Evolutionary conservation across 1,139 yeast species (phyloP).

Genomic region (Pichia sp.): DNA sequence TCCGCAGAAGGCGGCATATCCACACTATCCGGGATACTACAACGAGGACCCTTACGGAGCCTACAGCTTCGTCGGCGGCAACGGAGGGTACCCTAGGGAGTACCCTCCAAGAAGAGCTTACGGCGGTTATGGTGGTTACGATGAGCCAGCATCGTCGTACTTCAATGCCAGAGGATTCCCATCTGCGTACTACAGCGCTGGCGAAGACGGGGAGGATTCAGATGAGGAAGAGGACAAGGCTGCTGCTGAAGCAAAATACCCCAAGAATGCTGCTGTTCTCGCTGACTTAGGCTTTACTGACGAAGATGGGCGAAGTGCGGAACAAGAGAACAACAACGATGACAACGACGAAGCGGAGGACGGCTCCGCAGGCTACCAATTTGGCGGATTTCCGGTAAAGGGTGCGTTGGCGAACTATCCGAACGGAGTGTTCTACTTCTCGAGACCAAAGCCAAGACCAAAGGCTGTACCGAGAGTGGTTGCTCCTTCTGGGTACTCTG

Average conservation of each 20-base stretch:
- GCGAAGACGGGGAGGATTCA: background rate
- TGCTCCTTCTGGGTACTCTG: background rate
- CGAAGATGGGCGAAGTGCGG: background rate
- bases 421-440: conserved; percentile 1
- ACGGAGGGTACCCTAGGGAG: background rate
- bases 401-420: background rate
- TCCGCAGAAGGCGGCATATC: background rate
- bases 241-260: background rate
- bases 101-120: background rate
- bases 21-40: conserved; percentile 2
- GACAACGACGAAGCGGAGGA: background rate
- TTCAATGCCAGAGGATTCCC: background rate
- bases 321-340: too few species aligned
- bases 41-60: background rate
- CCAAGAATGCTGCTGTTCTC: too few species aligned
- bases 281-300: background rate
- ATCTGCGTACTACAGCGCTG: background rate
- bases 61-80: background rate
- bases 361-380: background rate
- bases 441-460: conserved; percentile 2
- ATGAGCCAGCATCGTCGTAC: background rate
- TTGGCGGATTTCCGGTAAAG: background rate
- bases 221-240: background rate
- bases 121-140: background rate
- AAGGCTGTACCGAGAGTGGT: background rate